Evolutionary conservation across 306 rosid genomes (phyloP).

Genomic region (Citrullus mucosospermus): DNA sequence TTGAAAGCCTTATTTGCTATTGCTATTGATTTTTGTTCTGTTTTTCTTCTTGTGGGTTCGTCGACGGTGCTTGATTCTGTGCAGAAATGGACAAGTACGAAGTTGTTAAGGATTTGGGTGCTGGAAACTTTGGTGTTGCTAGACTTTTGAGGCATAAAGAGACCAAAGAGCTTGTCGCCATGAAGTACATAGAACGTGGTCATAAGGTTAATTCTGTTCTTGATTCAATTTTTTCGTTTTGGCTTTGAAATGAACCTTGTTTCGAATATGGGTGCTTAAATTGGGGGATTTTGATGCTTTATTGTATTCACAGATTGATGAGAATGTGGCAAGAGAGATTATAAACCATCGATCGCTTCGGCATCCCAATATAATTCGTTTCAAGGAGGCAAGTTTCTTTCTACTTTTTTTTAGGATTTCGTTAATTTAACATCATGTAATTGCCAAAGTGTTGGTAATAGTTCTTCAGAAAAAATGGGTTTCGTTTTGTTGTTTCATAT

Average conservation of each 20-base stretch:
- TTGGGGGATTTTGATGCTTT: not conserved
- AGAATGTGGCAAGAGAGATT: not conserved
- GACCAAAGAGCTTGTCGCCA: constrained; percentile 9
- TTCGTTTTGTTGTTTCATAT: not conserved
- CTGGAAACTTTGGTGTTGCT: constrained; percentile 6
- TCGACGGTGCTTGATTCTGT: not conserved
- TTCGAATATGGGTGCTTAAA: not conserved
- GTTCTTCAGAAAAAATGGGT: not conserved
- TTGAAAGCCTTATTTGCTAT: not conserved
- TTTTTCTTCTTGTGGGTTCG: not conserved
- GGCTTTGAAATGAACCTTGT: not conserved
- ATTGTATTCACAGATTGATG: not conserved
- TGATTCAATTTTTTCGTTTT: not conserved
- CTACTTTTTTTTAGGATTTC: not conserved
- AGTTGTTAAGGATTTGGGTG: constrained; percentile 7
- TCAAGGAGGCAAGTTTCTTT: not conserved
- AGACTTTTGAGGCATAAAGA: constrained; percentile 6
- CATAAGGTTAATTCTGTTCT: not conserved
- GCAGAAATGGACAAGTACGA: not conserved
- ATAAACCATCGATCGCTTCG: not conserved
- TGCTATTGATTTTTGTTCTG: not conserved
- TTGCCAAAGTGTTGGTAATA: not conserved
- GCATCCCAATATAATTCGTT: not conserved
- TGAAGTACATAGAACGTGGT: constrained; percentile 9
- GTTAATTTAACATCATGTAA: not conserved